Evolutionary conservation across 129 eudicot genomes (phyloP).

Genomic region (Logfia minima): DNA sequence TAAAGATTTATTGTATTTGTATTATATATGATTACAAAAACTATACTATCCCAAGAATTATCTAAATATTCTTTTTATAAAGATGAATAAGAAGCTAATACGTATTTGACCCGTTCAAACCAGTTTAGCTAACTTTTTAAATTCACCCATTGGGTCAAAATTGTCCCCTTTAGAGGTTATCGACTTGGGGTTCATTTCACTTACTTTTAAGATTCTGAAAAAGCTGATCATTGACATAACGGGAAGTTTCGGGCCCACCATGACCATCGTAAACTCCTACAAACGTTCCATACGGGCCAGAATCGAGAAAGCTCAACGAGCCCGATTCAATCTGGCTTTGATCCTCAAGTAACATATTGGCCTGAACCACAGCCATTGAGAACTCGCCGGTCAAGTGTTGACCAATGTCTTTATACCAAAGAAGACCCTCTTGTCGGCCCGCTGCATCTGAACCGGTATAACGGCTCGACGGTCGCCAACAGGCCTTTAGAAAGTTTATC

Average conservation of each 20-base stretch:
- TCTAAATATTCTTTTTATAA: too few species aligned
- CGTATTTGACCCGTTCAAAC: too few species aligned
- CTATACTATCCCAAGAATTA: too few species aligned
- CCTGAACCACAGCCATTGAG: slow-evolving; percentile 84
- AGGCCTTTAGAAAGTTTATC: slow-evolving; percentile 64
- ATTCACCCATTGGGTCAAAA: neutral
- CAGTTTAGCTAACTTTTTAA: too few species aligned
- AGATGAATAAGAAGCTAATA: too few species aligned
- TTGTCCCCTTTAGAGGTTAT: neutral
- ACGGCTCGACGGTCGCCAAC: slow-evolving; percentile 58
- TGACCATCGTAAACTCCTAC: slow-evolving; percentile 85
- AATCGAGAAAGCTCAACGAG: slow-evolving; percentile 58
- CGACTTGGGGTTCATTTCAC: slow-evolving; percentile 1
- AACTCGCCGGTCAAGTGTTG: slow-evolving; percentile 65
- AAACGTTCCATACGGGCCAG: slow-evolving; percentile 75
- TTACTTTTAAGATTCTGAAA: slow-evolving; percentile 69
- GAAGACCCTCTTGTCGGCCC: slow-evolving; percentile 67
- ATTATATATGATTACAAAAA: too few species aligned
- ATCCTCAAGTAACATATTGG: slow-evolving; percentile 74
- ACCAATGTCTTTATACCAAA: slow-evolving; percentile 76
- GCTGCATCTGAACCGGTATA: slow-evolving; percentile 47
- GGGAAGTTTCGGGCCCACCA: slow-evolving; percentile 83
- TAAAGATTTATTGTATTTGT: too few species aligned
- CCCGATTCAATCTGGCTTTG: slow-evolving; percentile 82
- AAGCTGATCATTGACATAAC: slow-evolving; percentile 58